Evolutionary conservation across 352 stramenopile species (phyloP).

Genomic region (Pythium graminicola): DNA sequence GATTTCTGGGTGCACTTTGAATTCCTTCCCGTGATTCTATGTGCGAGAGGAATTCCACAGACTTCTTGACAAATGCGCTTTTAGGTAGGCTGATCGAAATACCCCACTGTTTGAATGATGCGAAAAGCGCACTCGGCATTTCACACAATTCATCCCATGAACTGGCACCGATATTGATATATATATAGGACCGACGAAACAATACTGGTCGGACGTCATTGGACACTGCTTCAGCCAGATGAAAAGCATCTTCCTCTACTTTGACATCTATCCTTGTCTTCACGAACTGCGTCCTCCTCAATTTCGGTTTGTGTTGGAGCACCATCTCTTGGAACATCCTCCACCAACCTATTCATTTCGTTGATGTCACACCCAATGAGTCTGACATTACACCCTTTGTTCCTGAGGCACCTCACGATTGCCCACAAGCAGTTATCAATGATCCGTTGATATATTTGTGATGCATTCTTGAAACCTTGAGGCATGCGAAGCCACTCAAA

Average conservation of each 20-base stretch:
- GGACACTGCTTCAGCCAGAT: neutral
- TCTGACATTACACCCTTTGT: neutral
- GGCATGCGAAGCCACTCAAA: slow-evolving; percentile 23
- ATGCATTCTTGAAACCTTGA: slow-evolving; percentile 19
- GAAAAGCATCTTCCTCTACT: neutral
- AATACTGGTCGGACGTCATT: neutral
- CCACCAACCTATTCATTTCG: neutral
- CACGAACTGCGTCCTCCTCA: too few species aligned
- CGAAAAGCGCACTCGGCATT: slow-evolving; percentile 8
- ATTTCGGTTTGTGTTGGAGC: too few species aligned
- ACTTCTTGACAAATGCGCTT: slow-evolving; percentile 12
- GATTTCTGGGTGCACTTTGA: neutral
- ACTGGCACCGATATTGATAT: slow-evolving; percentile 11
- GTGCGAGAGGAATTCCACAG: slow-evolving; percentile 16
- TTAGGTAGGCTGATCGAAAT: slow-evolving; percentile 25
- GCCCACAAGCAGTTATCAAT: slow-evolving; percentile 16
- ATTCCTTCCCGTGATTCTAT: neutral
- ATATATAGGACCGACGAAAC: slow-evolving; percentile 23
- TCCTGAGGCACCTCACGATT: neutral
- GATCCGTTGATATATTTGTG: slow-evolving; percentile 18
- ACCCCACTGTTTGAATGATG: slow-evolving; percentile 16
- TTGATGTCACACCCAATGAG: neutral
- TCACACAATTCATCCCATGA: slow-evolving; percentile 16
- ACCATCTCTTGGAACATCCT: neutral
- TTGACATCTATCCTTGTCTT: too few species aligned